Percentiles rank a stretch among this genome's conserved stretches.
Evolutionary conservation across 2,329 filamentous ascomycete genomes (phyloP).

Genomic region (Endocalyx cinctus): DNA sequence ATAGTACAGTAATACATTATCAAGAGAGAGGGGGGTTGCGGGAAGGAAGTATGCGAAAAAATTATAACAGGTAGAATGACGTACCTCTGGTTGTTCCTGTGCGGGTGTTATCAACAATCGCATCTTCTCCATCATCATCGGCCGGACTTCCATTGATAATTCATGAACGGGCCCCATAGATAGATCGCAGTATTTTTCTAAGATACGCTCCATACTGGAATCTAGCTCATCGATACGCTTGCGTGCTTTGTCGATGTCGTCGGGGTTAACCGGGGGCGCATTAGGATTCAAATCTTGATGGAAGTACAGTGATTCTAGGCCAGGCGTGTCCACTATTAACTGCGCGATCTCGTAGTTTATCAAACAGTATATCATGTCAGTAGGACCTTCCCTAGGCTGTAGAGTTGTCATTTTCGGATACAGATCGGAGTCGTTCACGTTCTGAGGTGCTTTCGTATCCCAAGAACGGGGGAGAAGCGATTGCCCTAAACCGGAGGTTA

Average conservation of each 20-base stretch:
- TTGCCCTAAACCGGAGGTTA: conserved; percentile 53
- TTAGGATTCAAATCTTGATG: conserved; percentile 35
- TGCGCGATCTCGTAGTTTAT: conserved; percentile 46
- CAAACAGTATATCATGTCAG: conserved; percentile 56
- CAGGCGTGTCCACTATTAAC: conserved; percentile 44
- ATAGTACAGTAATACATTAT: too few species aligned
- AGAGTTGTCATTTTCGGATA: conserved; percentile 48
- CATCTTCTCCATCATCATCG: conserved; percentile 46
- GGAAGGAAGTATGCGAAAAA: not conserved
- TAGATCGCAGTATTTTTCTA: conserved; percentile 47
- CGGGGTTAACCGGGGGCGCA: conserved; percentile 8
- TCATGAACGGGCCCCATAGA: conserved; percentile 49
- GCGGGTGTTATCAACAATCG: conserved; percentile 42
- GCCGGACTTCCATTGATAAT: conserved; percentile 43
- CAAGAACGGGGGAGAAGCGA: conserved; percentile 47
- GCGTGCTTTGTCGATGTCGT: conserved; percentile 38
- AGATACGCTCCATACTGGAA: conserved; percentile 37
- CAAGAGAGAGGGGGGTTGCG: not conserved
- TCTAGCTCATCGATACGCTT: conserved; percentile 38
- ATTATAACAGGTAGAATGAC: conserved; percentile 1
- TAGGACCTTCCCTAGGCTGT: conserved; percentile 50
- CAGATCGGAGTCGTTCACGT: conserved; percentile 56
- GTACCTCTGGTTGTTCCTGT: conserved; percentile 35
- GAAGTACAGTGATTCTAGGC: conserved; percentile 46
- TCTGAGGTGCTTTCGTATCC: conserved; percentile 52